Evolutionary conservation across 306 rosid species (phyloP), one percentile per base, ranked within the genome.

Genomic region (Myrica gale): DNA sequence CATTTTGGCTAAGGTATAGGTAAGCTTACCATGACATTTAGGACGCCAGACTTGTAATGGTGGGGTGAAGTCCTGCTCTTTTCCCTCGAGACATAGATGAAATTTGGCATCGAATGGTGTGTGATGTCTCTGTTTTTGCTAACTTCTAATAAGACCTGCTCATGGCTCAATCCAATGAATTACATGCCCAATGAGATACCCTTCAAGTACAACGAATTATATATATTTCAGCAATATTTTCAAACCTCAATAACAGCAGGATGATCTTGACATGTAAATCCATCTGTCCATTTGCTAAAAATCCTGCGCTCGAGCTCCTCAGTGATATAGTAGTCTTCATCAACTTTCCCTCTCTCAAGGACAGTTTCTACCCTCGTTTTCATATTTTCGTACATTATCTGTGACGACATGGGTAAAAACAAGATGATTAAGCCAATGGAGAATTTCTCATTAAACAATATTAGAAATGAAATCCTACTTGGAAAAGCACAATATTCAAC

Each of bases 41-140:
- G 88, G 52, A 88, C 88, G 32, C 88, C 90, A 4, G 90, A 87
- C 62, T 87, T 87, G 43, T 80, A 87, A 76, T 87, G 26, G 72
- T 87, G 91, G 15, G 26, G 39, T 2, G 87, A 57, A 12, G 77
- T 69, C 67, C 6, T 56, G 69, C 66, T 78, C 26, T 85, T 87
- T 51, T 87, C 77, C 77, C 89, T 80, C 0, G 89, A 87, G 39
- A 87, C 75, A 55, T 85, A 87, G 2, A 87, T 60, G 21, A 87
- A 79, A 68, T 81, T 87, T 44, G 91, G 91, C 77, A 87, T 70
- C 1, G 9, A 1, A 10, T 79, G 56, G 26, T 71, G 68, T 6
- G 10, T 41, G 8, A 51, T 65, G 57, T 85, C 91, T 47, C 2
- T 80, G 69, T 85, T 48, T 65, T 72, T 80, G 45, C 60, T 20